phyloP scores from a whole-genome alignment of 176 grass and related monocot species.

The Carex parvula region DNA sequence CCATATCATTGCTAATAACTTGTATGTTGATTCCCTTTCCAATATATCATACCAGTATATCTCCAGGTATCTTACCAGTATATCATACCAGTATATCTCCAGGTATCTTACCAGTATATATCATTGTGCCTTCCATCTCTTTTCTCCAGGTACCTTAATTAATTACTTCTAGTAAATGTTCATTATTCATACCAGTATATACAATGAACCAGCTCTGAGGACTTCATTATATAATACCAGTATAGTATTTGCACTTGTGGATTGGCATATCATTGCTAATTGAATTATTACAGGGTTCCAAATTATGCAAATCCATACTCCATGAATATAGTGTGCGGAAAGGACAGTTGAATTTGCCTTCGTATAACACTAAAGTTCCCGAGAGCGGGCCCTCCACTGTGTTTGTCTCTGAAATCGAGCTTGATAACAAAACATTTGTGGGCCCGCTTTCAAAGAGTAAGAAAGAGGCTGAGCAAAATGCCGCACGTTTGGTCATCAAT shows the following conservation, averaged over 20 bases:
- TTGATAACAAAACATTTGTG: not conserved
- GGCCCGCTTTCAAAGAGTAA: slow-evolving; percentile 1
- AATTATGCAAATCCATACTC: slow-evolving; percentile 7
- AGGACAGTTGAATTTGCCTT: not conserved
- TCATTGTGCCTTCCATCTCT: too few species aligned
- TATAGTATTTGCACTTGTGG: not conserved
- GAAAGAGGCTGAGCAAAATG: slow-evolving; percentile 13
- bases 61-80: too few species aligned
- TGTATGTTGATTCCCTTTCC: not conserved
- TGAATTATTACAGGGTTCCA: not conserved
- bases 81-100: too few species aligned
- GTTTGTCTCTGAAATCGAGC: not conserved
- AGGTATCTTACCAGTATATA: too few species aligned
- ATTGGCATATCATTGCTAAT: not conserved
- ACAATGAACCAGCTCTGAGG: too few species aligned
- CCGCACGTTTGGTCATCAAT: not conserved
- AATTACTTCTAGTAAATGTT: not conserved
- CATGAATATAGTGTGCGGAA: not conserved
- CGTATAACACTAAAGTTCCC: not conserved
- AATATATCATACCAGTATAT: too few species aligned
- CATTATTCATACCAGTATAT: too few species aligned
- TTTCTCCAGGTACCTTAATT: too few species aligned
- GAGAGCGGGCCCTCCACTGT: not conserved
- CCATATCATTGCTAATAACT: too few species aligned
- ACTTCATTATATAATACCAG: not conserved